phyloP scores from a whole-genome alignment of 495 filamentous ascomycete species.

The Aspergillus bertholletiae region DNA sequence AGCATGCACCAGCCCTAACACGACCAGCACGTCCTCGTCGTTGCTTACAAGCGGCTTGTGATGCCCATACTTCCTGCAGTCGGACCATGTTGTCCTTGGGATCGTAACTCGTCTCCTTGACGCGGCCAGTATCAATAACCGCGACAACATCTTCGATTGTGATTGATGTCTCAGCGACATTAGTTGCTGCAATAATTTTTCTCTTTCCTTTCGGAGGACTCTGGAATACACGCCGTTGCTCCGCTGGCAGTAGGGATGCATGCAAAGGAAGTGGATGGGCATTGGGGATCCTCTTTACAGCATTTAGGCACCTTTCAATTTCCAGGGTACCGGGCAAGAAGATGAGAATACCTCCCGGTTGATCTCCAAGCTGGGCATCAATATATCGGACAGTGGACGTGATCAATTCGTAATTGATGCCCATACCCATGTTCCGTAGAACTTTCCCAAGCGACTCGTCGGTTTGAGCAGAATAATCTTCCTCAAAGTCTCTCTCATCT shows the following conservation, averaged over 20 bases:
- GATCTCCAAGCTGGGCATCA: conserved; percentile 64
- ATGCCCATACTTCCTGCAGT: conserved; percentile 93
- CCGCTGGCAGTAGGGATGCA: conserved; percentile 80
- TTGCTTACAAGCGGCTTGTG: conserved; percentile 91
- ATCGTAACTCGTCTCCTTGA: conserved; percentile 96
- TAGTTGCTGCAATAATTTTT: conserved; percentile 91
- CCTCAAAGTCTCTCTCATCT: conserved; percentile 28
- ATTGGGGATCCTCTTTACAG: conserved; percentile 63
- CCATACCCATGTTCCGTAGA: conserved; percentile 73
- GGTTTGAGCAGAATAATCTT: conserved; percentile 34
- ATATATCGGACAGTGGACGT: conserved; percentile 74
- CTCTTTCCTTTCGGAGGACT: conserved; percentile 72
- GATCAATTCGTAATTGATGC: conserved; percentile 91
- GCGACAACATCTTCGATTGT: conserved; percentile 97
- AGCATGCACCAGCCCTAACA: conserved; percentile 87
- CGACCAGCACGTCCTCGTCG: conserved; percentile 92
- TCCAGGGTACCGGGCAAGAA: conserved; percentile 86
- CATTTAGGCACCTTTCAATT: conserved; percentile 76
- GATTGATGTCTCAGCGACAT: conserved; percentile 97
- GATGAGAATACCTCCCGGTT: conserved; percentile 84
- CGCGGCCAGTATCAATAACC: conserved; percentile 90
- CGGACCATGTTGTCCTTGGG: conserved; percentile 90
- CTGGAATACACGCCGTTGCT: conserved; percentile 84
- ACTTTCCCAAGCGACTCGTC: conserved; percentile 55
- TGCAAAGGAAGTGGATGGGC: conserved; percentile 84